Evolutionary conservation across 1,139 yeast genomes (phyloP).

Genomic region (Spathaspora jeffriesii): DNA sequence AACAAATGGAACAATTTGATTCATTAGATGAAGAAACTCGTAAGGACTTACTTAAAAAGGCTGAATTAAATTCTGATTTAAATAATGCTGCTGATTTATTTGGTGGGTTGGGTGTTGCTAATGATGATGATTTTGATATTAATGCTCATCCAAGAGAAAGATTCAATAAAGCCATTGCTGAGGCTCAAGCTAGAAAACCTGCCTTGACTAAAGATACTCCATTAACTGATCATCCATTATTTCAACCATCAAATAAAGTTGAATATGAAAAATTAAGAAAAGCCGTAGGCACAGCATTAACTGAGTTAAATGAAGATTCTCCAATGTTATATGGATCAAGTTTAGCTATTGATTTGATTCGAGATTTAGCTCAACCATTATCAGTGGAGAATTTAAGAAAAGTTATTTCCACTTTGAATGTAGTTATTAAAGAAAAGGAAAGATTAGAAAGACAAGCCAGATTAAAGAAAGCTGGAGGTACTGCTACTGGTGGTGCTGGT

Average conservation of each 20-base stretch:
- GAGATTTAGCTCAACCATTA: constrained; percentile 83
- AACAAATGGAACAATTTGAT: constrained; percentile 53
- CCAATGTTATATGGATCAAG: constrained; percentile 69
- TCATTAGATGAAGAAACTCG: constrained; percentile 65
- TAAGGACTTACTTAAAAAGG: constrained; percentile 71
- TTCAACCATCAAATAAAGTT: constrained; percentile 75
- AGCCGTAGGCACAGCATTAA: constrained; percentile 67
- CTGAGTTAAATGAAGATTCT: constrained; percentile 63
- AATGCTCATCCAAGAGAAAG: constrained; percentile 69
- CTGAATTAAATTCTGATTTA: constrained; percentile 83
- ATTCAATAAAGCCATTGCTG: constrained; percentile 48
- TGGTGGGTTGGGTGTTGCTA: constrained; percentile 77
- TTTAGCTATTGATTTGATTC: constrained; percentile 81
- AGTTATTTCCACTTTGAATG: constrained; percentile 82
- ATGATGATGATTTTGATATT: constrained; percentile 35
- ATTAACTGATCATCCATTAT: constrained; percentile 71
- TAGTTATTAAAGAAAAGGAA: constrained; percentile 81
- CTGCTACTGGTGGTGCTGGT: constrained; percentile 93
- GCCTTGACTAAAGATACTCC: constrained; percentile 66
- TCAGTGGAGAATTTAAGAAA: constrained; percentile 82
- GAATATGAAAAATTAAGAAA: constrained; percentile 87
- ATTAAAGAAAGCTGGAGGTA: constrained; percentile 77
- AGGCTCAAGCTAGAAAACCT: constrained; percentile 37
- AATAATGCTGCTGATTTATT: constrained; percentile 92
- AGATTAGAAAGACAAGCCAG: constrained; percentile 87